Evolutionary conservation across 192 early-diverging fungal species (phyloP), one percentile per base, ranked within the genome.

Genomic region (Thamnidium elegans): DNA sequence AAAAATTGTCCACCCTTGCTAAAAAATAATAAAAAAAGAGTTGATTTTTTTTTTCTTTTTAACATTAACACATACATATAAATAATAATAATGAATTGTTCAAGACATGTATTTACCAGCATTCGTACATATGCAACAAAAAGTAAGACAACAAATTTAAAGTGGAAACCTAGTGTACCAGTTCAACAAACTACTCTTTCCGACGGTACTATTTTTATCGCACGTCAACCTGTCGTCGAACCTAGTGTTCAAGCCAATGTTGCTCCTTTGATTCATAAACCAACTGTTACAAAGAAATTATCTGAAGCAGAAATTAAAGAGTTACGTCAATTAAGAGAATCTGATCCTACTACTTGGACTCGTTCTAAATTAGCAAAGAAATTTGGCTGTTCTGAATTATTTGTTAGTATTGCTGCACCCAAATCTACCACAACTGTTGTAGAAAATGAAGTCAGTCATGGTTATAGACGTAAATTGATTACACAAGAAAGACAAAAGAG

Each of bases 321-420:
- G 44, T 65, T 79, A 17, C 68, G 62, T 32, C 50, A 60, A 39
- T 65, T 79, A 26, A 55, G 78, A 61, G 10, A 45, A 36, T 14
- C 56, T 44, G 68, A 79, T 68, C 78, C 78, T 13, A 31, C 14
- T 8, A 62, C 56, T 48, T 79, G 75, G 74, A 68, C 74, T 19
- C 55, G 66, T 44, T 71, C 65, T 23, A 61, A 58, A 45, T 58
- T 79, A 13, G 75, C 74, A 39, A 46, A 72, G 32, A 72, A 73
- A 21, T 79, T 74, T 50, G 51, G 58, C n/a, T 79, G 78, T 61
- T 70, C 68, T 32, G 47, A 60, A 21, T 50, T 74, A n/a, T 77
- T 74, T 67, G 51, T 79, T 11, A 56, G 65, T 34, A 70, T 74
- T 13, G 47, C 61, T 61, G 74, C 75, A 21, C 65, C 74, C 11